Percentiles rank a stretch among this genome's conserved stretches.
phyloP scores from a whole-genome alignment of 441 rosid species.

The Gossypium trilobum region DNA sequence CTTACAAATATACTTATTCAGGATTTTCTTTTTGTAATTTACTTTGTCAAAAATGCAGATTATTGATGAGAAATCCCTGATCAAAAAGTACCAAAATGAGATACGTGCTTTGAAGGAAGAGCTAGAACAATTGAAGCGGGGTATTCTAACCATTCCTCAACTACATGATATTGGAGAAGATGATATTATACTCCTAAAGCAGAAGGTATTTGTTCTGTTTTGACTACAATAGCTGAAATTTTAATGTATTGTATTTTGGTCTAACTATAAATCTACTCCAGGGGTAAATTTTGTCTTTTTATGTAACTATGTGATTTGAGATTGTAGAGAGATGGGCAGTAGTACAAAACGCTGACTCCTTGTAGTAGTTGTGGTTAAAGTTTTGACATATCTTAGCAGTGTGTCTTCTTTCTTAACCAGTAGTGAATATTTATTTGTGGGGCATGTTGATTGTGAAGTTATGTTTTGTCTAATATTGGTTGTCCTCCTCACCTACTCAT shows the following conservation, averaged over 20 bases:
- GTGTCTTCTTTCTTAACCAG: background rate
- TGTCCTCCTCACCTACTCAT: too few species aligned
- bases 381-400: background rate
- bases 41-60: slow-evolving; percentile 38
- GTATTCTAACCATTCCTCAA: slow-evolving; percentile 62
- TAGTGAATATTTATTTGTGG: background rate
- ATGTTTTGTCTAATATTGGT: too few species aligned
- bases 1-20: background rate
- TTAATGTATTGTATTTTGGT: background rate
- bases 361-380: background rate
- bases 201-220: slow-evolving; percentile 45
- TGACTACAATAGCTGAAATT: background rate
- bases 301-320: background rate
- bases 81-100: slow-evolving; percentile 68
- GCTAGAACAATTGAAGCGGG: slow-evolving; percentile 52
- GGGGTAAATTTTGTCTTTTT: background rate
- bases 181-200: slow-evolving; percentile 69
- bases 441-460: background rate
- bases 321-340: background rate
- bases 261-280: background rate
- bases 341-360: background rate
- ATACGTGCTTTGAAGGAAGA: slow-evolving; percentile 61
- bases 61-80: slow-evolving; percentile 66
- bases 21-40: slow-evolving; percentile 7
- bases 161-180: slow-evolving; percentile 53